Conservation (phyloP, 225 moss, liverwort and hornwort genomes). For the Ulota crispa region DNA sequence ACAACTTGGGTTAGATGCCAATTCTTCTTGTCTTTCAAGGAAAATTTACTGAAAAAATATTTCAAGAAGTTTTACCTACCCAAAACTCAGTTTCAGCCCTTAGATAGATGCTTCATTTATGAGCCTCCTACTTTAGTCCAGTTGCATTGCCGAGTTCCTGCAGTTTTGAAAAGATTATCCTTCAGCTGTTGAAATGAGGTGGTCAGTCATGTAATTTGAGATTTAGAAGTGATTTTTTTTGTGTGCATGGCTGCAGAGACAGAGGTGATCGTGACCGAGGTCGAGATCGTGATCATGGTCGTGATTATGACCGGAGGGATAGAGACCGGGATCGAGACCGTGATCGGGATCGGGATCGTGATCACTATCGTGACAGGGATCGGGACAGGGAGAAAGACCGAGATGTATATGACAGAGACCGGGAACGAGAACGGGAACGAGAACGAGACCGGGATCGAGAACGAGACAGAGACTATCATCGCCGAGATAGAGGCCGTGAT, state of each 20-base stretch:
- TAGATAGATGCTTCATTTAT: too few relatives aligned
- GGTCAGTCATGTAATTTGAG: not conserved
- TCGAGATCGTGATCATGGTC: constrained; percentile 71
- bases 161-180: not conserved
- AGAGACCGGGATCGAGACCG: constrained; percentile 77
- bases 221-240: not conserved
- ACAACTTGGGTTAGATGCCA: too few relatives aligned
- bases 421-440: constrained; percentile 24
- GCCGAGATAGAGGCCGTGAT: constrained; percentile 76
- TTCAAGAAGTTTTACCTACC: too few relatives aligned
- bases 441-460: constrained; percentile 75
- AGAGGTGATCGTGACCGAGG: constrained; percentile 71
- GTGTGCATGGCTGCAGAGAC: constrained; percentile 46
- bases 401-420: constrained; percentile 65
- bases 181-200: not conserved
- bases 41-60: too few relatives aligned
- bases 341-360: constrained; percentile 73
- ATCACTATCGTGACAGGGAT: constrained; percentile 65
- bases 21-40: too few relatives aligned
- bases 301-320: constrained; percentile 61
- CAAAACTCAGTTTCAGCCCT: too few relatives aligned
- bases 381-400: constrained; percentile 72
- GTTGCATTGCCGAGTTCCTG: not conserved
- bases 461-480: constrained; percentile 76
- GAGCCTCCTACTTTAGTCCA: too few relatives aligned